Evolutionary conservation across 768 basidiomycete genomes (phyloP).

Genomic region (Pulveroboletus ravenelii): DNA sequence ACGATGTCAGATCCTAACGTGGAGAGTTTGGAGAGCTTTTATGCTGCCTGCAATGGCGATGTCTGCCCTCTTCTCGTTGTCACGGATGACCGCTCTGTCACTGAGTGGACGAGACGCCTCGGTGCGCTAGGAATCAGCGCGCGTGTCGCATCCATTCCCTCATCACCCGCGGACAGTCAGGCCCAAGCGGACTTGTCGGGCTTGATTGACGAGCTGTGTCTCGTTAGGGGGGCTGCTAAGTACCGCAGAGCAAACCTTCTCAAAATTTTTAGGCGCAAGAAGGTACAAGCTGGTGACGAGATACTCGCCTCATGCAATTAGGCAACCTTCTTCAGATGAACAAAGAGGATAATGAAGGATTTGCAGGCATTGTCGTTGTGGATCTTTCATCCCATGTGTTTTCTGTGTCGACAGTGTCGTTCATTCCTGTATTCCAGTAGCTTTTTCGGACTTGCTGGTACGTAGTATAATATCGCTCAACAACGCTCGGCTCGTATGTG

Average conservation of each 20-base stretch:
- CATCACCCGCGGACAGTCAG: background rate
- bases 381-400: background rate
- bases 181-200: slow-evolving; percentile 1
- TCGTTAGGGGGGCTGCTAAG: slow-evolving; percentile 20
- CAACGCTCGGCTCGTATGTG: too few relatives aligned
- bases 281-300: slow-evolving; percentile 3
- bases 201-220: slow-evolving; percentile 22
- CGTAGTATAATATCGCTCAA: too few relatives aligned
- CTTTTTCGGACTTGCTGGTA: too few relatives aligned
- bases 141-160: slow-evolving; percentile 8
- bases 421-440: too few relatives aligned
- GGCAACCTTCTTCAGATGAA: background rate
- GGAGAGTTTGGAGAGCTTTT: slow-evolving; percentile 10
- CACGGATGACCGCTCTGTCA: slow-evolving; percentile 6
- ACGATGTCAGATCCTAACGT: slow-evolving; percentile 6
- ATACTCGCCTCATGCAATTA: background rate
- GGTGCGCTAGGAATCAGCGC: slow-evolving; percentile 10
- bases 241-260: slow-evolving; percentile 12
- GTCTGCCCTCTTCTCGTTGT: slow-evolving; percentile 24
- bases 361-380: background rate
- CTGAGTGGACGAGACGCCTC: slow-evolving; percentile 11
- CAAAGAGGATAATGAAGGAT: background rate
- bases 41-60: slow-evolving; percentile 18
- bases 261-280: slow-evolving; percentile 15
- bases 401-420: too few relatives aligned